Conservation (phyloP, 208 protist genomes). For the Leishmania guyanensis region DNA sequence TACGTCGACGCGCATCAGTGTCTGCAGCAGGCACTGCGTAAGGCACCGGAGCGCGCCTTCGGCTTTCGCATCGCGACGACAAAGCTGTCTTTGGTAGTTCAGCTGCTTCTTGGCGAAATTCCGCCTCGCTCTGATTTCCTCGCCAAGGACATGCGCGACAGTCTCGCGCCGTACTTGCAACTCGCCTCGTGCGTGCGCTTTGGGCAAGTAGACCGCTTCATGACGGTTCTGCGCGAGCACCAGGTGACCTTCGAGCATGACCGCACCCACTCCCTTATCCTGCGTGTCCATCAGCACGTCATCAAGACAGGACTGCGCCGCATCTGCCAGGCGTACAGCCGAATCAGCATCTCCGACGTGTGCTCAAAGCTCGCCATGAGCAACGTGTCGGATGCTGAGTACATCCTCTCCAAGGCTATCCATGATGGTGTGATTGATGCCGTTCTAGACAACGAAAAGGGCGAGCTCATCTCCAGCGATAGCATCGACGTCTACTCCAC, state of each 20-base stretch:
- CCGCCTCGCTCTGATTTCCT: conserved; percentile 94
- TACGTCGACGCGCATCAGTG: conserved; percentile 95
- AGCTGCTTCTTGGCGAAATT: conserved; percentile 97
- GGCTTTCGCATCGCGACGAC: conserved; percentile 94
- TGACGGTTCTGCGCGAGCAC: conserved; percentile 92
- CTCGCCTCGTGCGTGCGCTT: conserved; percentile 95
- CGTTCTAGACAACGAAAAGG: conserved; percentile 94
- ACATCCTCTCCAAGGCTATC: conserved; percentile 98
- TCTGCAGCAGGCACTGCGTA: conserved; percentile 95
- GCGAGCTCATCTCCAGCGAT: conserved; percentile 94
- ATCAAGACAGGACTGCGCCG: conserved; percentile 97
- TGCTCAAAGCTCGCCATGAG: conserved; percentile 96
- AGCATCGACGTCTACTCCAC: conserved; percentile 96
- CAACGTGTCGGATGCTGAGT: conserved; percentile 95
- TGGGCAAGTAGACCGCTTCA: conserved; percentile 95
- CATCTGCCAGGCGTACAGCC: conserved; percentile 97
- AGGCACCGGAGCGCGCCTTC: conserved; percentile 94
- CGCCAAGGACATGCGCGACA: conserved; percentile 83
- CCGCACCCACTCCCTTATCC: conserved; percentile 95
- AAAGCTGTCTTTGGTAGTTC: conserved; percentile 96
- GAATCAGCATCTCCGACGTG: conserved; percentile 96
- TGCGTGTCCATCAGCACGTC: conserved; percentile 97
- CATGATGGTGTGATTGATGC: conserved; percentile 97
- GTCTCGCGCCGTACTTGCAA: conserved; percentile 94
- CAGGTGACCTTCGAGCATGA: conserved; percentile 93